Base-by-base conservation (phyloP, 169 alveolate genomes). In the Cryptosporidium sp. region DNA sequence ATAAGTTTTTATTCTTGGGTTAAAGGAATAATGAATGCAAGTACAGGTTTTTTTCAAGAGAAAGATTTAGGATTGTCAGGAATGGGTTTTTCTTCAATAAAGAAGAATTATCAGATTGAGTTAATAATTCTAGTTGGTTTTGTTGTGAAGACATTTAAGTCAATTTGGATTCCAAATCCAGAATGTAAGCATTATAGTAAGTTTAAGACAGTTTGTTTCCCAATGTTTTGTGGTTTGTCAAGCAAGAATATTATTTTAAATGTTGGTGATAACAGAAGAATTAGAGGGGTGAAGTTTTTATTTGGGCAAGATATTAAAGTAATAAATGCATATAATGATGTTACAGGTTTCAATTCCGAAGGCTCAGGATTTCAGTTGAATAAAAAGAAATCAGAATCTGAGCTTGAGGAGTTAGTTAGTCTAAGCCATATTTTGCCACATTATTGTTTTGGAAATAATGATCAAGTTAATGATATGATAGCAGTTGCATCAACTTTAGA, bases 181-280 rank as follows among this genome's bases (percentile, higher is more conserved):
- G 68, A 80, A 65, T 80, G 89, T 39, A 65, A 37, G 29, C 67
- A 56, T 26, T 65, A 80, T 29, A 31, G 68, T 23, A 44, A 35
- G 21, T 16, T 23, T 29, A 70, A 80, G 37, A 35, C 53, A 4
- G 33, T 67, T 14, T 80, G 89, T 12, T 65, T 80, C 44, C 89
- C 89, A 16, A 37, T 62, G 73, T 60, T 80, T 62, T 80, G 89
- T 65, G 89, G 89, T n/a, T 26, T 80, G 3, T 80, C 89, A 5
- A 80, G 75, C 51, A 60, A 45, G 42, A 80, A 80, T 39, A 80
- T 80, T 16, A 62, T 80, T 33, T 23, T 80, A 35, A 42, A 42
- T 2, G 18, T 80, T 9, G 45, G 48, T 2, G 21, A 60, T 2
- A 35, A 60, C 33, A n/a, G 6, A 10, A 39, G 26, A 60, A n/a